Evolutionary conservation across 1,284 basidiomycete genomes (phyloP), one percentile per base, ranked within the genome.

Genomic region (Naganishia liquefaciens): DNA sequence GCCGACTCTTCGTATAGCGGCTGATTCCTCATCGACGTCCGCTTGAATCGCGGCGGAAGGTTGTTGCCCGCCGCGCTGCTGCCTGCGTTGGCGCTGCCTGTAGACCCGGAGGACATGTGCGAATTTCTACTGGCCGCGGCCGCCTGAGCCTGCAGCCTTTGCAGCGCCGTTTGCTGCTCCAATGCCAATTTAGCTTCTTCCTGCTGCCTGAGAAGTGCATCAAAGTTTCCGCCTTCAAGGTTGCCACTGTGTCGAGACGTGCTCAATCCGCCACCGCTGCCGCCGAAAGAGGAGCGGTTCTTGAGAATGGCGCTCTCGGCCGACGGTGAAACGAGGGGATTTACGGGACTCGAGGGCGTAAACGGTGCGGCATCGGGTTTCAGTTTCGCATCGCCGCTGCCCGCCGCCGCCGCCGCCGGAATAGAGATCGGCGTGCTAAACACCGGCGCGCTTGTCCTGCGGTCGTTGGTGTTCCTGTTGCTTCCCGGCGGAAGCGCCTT

Each of bases 271-370:
- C n/a, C n/a, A n/a, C n/a, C n/a, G n/a, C n/a, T n/a, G 65, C 43
- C 66, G 84, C 37, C 91, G 86, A 44, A 91, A 91, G 51, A 91
- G 87, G 73, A 88, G 85, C 66, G 65, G 42, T 61, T 19, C 68
- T 72, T 28, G 57, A 64, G 40, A 65, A 65, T 23, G 67, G 67
- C 46, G 66, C 67, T 54, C 70, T 70, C 42, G 65, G 68, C 52
- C 1, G 69, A 69, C 7, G 71, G 71, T 10, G 71, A 74, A 1
- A 68, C 61, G 21, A 70, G 69, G 10, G 66, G 66, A n/a, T 66
- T 67, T 3, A 74, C 74, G 3, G 75, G 75, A 43, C 70, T 61
- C n/a, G 73, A 68, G 30, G 77, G 77, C 1, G 75, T 77, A 49
- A 79, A 79, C 49, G 71, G 74, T n/a, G 75, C 75, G 3, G 77